Base-by-base conservation (phyloP, 78 protist genomes). In the Guillardia theta region DNA sequence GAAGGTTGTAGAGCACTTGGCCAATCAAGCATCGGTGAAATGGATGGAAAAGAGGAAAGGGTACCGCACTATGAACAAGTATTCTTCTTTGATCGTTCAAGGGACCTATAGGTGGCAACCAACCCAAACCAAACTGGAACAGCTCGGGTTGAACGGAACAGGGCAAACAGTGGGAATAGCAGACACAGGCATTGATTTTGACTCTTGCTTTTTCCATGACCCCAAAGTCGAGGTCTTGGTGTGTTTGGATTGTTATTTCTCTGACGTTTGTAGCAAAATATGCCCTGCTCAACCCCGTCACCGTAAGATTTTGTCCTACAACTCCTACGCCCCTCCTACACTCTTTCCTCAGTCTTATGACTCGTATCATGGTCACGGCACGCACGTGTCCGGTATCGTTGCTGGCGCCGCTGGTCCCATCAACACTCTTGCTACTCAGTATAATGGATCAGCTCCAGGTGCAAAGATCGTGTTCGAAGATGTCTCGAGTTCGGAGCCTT, bases 351-450 rank as follows among this genome's bases (percentile, higher is more conserved):
- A 8, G 39, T 27, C 39, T 30, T 15, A 30, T 6, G 93, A 88
- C 93, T 5, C 36, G 21, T n/a, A 8, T 43, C 5, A 48, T 10
- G 95, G 95, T 9, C 95, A 94, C 93, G 95, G 95, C 41, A 94
- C 95, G 36, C 95, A 94, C 90, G 93, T 54, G 1, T 78, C 48
- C 0, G 95, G 95, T 21, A 43, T 36, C 48, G 30, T 53, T 36
- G 44, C 33, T 21, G 95, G 95, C 64, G 24, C 27, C 88, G 70
- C 70, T 24, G 6, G 21, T 24, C 27, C 70, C 4, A 6, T 24
- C 27, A 6, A 58, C 70, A 30, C 83, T 36, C 27, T 24, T 24
- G 70, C 70, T 1, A 27, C 70, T 33, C 33, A 88, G 24, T 88
- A 88, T 64, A 48, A 88, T 44, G 95, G 95, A 19, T 8, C 41